These are phyloP conservation scores for Fomitopsis pulvina DNA, from an alignment of 768 basidiomycete species.

Conservation along the genomic window DNA sequence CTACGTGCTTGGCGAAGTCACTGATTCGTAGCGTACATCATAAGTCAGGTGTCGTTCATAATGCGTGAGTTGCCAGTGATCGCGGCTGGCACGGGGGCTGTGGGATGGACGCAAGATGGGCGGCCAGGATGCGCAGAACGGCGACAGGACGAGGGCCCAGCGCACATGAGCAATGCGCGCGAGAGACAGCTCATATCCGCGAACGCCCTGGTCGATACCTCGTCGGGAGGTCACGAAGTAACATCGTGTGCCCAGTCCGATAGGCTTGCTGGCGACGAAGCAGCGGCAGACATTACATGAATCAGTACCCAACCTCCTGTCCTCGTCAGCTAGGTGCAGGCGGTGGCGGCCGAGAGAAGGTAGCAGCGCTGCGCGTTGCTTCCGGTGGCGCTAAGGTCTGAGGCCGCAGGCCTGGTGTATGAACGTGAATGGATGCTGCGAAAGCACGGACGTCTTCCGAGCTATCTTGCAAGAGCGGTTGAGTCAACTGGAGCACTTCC, in stretches of 20 bases:
- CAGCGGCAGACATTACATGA: neutral
- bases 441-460: constrained; percentile 61
- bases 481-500: constrained; percentile 26
- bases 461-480: constrained; percentile 44
- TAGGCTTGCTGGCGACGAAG: neutral
- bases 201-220: too few relatives aligned
- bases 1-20: neutral
- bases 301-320: neutral
- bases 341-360: constrained; percentile 26
- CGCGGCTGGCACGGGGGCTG: neutral
- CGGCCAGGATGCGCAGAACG: too few relatives aligned
- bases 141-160: too few relatives aligned
- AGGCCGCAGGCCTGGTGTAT: neutral
- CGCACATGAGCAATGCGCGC: too few relatives aligned
- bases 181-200: too few relatives aligned
- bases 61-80: neutral
- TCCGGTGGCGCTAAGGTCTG: constrained; percentile 3
- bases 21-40: neutral
- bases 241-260: too few relatives aligned
- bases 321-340: constrained; percentile 13
- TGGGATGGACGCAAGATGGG: neutral
- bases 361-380: constrained; percentile 13
- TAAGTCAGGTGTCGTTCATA: neutral
- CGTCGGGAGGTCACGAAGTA: too few relatives aligned
- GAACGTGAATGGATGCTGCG: constrained; percentile 26